Conservation (phyloP, 345 rosid genomes). For the Salix viminalis region DNA sequence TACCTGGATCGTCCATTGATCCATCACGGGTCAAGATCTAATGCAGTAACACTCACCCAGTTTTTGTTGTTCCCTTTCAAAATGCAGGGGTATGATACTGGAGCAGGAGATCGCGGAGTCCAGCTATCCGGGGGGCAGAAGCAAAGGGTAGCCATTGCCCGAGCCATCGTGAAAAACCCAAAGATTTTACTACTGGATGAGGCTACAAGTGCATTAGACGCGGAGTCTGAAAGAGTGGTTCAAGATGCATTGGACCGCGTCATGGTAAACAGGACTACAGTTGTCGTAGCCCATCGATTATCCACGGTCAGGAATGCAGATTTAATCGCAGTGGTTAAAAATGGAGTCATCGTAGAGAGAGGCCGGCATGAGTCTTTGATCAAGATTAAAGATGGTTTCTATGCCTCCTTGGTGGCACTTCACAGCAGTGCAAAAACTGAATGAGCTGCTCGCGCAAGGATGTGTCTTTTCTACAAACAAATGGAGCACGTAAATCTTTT, state of each 20-base stretch:
- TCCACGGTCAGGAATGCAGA: constrained; percentile 51
- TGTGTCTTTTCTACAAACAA: not conserved
- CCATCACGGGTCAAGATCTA: not conserved
- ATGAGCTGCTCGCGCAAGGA: not conserved
- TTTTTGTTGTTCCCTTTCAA: not conserved
- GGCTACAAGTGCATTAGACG: constrained; percentile 45
- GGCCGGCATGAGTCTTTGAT: constrained; percentile 33
- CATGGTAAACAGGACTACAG: constrained; percentile 41
- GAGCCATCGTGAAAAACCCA: constrained; percentile 43
- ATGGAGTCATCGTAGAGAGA: constrained; percentile 45
- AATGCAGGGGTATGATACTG: constrained; percentile 42
- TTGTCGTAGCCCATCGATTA: constrained; percentile 52
- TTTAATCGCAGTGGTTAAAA: constrained; percentile 47
- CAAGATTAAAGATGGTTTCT: constrained; percentile 18
- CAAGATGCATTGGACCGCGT: constrained; percentile 45
- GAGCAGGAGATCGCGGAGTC: constrained; percentile 49
- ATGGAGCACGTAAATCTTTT: not conserved
- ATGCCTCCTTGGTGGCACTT: constrained; percentile 25
- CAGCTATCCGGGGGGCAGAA: constrained; percentile 54
- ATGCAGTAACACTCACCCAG: not conserved
- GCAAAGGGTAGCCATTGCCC: constrained; percentile 42
- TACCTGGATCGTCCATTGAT: constrained; percentile 9
- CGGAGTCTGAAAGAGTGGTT: constrained; percentile 47
- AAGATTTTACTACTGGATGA: constrained; percentile 39
- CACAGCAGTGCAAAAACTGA: constrained; percentile 22